Percentiles rank a stretch among this genome's conserved stretches.
Conservation (phyloP, 2,329 filamentous ascomycete species). For the Alternaria viburni region DNA sequence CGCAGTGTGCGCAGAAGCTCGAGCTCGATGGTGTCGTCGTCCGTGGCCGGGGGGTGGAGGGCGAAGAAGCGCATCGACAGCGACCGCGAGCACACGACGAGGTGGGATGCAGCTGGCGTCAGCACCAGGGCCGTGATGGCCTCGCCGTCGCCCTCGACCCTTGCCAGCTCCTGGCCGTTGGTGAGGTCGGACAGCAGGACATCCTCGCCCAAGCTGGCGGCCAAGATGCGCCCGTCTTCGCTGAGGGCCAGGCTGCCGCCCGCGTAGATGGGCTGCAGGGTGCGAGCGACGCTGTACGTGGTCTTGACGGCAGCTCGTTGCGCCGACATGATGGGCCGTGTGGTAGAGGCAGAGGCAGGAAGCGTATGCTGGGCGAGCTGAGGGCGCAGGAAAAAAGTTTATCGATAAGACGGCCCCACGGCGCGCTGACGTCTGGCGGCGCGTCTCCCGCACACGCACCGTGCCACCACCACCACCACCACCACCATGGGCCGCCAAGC, state of each 20-base stretch:
- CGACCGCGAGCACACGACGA: constrained; percentile 93
- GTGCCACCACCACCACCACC: not conserved
- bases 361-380: constrained; percentile 18
- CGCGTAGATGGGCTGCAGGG: constrained; percentile 91
- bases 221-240: constrained; percentile 79
- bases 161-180: constrained; percentile 80
- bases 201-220: constrained; percentile 91
- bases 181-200: constrained; percentile 83
- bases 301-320: constrained; percentile 72
- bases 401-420: constrained; percentile 40
- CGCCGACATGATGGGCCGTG: constrained; percentile 41
- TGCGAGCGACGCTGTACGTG: constrained; percentile 83
- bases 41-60: constrained; percentile 64
- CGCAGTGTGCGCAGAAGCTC: constrained; percentile 81
- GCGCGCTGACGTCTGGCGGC: constrained; percentile 23
- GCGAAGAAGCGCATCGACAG: constrained; percentile 92
- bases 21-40: constrained; percentile 64
- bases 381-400: constrained; percentile 38
- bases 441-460: constrained; percentile 5
- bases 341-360: not conserved
- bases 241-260: constrained; percentile 87
- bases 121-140: constrained; percentile 77
- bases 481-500: constrained; percentile 45
- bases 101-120: constrained; percentile 84
- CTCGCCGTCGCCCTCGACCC: constrained; percentile 81